These are phyloP conservation scores for Auriscalpium microsporum DNA, from an alignment of 768 basidiomycete genomes.

Conservation along the genomic window DNA sequence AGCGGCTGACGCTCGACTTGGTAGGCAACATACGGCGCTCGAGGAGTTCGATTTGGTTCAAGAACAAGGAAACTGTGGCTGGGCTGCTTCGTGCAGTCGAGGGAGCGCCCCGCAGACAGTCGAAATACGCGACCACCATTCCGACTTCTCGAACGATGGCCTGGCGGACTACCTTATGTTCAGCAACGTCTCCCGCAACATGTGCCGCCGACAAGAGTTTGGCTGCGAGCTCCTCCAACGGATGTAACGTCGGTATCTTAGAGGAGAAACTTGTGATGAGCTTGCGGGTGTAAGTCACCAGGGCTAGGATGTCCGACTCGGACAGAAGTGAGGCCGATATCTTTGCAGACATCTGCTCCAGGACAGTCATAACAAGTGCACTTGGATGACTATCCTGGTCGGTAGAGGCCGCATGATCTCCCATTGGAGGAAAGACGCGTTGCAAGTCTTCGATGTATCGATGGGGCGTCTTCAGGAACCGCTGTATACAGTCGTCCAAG, in stretches of 20 bases:
- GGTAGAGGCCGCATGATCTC: conserved; percentile 3
- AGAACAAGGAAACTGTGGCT: conserved; percentile 33
- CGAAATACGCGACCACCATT: conserved; percentile 31
- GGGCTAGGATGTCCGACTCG: conserved; percentile 53
- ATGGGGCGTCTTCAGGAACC: conserved; percentile 77
- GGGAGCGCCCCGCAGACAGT: conserved; percentile 16
- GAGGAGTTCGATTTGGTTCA: conserved; percentile 35
- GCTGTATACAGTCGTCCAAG: conserved; percentile 79
- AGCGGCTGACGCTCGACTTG: neutral
- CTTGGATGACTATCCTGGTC: conserved; percentile 41
- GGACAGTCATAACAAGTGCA: conserved; percentile 68
- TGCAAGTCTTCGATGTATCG: conserved; percentile 73
- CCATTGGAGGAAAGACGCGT: conserved; percentile 19
- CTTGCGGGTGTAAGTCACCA: conserved; percentile 57
- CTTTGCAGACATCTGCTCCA: conserved; percentile 74
- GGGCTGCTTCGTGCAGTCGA: conserved; percentile 5
- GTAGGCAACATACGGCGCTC: conserved; percentile 35
- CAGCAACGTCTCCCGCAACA: conserved; percentile 23
- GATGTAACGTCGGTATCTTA: conserved; percentile 39
- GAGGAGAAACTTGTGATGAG: conserved; percentile 49
- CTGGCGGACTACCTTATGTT: conserved; percentile 16
- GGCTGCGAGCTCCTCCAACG: conserved; percentile 25
- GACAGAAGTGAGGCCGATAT: conserved; percentile 43
- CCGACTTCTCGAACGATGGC: conserved; percentile 39
- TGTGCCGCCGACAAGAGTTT: conserved; percentile 31